Conservation (phyloP, 106 monocot species). For the Dendrobium chrysotoxum region DNA sequence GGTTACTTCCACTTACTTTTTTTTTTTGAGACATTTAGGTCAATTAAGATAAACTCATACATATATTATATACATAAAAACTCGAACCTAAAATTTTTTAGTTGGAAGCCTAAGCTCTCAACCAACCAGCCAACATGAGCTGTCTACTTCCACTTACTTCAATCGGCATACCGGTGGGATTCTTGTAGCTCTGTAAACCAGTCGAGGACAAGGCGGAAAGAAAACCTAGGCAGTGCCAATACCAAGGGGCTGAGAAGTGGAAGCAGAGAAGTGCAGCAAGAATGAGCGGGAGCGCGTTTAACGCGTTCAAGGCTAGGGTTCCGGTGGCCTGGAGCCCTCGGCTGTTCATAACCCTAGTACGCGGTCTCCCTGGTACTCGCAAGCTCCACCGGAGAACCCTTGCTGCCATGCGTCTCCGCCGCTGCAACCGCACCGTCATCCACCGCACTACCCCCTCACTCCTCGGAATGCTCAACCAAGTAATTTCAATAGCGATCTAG, state of each 20-base stretch:
- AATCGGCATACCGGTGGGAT: background rate
- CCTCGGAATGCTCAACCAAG: constrained; percentile 94
- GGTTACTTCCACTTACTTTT: too few relatives aligned
- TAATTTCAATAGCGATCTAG: background rate
- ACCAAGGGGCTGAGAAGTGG: background rate
- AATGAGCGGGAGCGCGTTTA: constrained; percentile 94
- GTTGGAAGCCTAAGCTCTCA: too few relatives aligned
- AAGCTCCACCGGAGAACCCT: constrained; percentile 92
- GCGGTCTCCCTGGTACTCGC: constrained; percentile 88
- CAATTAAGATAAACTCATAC: too few relatives aligned
- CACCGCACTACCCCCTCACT: constrained; percentile 96
- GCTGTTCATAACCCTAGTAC: constrained; percentile 82
- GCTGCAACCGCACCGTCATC: constrained; percentile 82
- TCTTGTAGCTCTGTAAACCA: background rate
- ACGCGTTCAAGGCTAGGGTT: constrained; percentile 75
- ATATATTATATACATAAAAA: too few relatives aligned
- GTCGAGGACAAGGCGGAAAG: too few relatives aligned
- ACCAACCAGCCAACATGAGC: too few relatives aligned
- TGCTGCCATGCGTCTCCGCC: constrained; percentile 92
- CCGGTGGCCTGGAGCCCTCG: constrained; percentile 76
- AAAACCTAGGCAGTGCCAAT: background rate
- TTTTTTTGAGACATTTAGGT: too few relatives aligned
- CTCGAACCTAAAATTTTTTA: too few relatives aligned
- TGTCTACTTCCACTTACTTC: too few relatives aligned
- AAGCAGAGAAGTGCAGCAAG: background rate